Evolutionary conservation across 768 basidiomycete species (phyloP), one percentile per base, ranked within the genome.

Genomic region (Stropharia rugosoannulata): DNA sequence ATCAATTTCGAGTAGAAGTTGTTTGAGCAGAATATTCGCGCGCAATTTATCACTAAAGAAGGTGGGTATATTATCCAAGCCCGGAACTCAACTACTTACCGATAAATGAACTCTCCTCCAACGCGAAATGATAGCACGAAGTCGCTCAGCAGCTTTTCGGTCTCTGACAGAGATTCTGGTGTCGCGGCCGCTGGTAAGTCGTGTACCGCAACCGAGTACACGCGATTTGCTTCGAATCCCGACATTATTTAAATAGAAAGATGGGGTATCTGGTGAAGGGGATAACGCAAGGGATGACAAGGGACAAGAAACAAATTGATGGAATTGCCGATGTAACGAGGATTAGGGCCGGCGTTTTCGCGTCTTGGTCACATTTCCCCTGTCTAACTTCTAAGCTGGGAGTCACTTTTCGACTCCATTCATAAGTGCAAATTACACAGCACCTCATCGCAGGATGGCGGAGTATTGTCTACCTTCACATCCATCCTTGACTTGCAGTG

Each of bases 61-160:
- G 79, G 61, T 63, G 45, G 60, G 29, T 32, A 49, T 32, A 51
- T 55, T 32, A 46, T 40, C 51, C 39, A 10, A 38, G 22, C 44
- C 29, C 35, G 41, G 6, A 29, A 42, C 19, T 7, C 10, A 19
- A 6, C 46, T 41, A 64, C 81, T 55, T 54, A 88, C 94, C 95
- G 82, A 73, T 98, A 98, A 51, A 92, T 84, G 75, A 95, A 98
- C 65, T 93, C 90, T 59, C 89, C 90, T 10, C 90, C 92, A 45
- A 95, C 83, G 59, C 95, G 85, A 73, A 91, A 98, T 51, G 87
- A 85, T 51, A 92, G 79, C 42, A 98, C 77, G 72, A 98, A 98
- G 35, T 97, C 90, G 49, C 87, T 80, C 19, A 96, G 78, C 25
- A 87, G 75, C 65, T 85, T 86, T 66, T 94, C 93, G 0, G 85